A percentile compares a stretch with the other conserved stretches of the same genome.
These are phyloP conservation scores for Acer negundo DNA, from an alignment of 345 rosid species.

Conservation along the genomic window DNA sequence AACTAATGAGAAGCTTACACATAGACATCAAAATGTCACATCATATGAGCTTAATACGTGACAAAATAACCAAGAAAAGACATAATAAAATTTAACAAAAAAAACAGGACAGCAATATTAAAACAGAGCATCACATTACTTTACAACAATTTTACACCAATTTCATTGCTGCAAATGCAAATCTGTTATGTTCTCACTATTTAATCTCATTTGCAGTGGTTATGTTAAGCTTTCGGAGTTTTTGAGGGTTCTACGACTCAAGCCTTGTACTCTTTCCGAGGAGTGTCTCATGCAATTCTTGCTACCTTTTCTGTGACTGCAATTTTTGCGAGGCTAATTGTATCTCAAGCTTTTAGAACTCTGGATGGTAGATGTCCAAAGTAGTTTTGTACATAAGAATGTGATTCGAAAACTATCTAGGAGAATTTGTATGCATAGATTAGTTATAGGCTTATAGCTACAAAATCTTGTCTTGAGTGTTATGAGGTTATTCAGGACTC, in stretches of 20 bases:
- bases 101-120: too few relatives aligned
- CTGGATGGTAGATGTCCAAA: constrained; percentile 6
- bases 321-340: background rate
- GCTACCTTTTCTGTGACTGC: background rate
- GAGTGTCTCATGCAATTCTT: constrained; percentile 40
- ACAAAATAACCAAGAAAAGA: too few relatives aligned
- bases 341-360: background rate
- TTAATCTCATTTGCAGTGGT: constrained; percentile 59
- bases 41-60: too few relatives aligned
- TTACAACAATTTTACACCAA: background rate
- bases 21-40: too few relatives aligned
- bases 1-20: too few relatives aligned
- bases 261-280: constrained; percentile 59
- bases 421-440: background rate
- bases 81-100: too few relatives aligned
- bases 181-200: background rate
- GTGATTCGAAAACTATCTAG: background rate
- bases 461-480: background rate
- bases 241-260: constrained; percentile 56
- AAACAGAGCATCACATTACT: too few relatives aligned
- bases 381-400: constrained; percentile 1
- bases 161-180: background rate
- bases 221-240: constrained; percentile 60
- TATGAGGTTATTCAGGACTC: background rate
- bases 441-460: background rate